phyloP scores from a whole-genome alignment of 352 stramenopile species.

The Phytopythium kandeliae region DNA sequence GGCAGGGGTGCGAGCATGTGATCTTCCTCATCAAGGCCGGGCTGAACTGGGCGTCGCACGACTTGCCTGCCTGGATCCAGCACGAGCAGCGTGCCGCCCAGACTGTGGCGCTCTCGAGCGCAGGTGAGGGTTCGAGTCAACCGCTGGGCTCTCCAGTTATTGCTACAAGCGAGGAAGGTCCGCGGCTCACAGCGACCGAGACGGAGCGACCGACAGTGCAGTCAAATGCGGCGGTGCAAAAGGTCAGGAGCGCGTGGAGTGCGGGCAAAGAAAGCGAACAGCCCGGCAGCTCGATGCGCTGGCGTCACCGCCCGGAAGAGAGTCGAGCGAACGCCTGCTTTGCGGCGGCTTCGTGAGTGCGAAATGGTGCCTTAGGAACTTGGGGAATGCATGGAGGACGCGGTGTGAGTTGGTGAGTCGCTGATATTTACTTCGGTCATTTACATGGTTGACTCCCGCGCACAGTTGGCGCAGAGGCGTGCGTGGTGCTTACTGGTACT shows the following conservation, averaged over 20 bases:
- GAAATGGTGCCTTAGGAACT: neutral
- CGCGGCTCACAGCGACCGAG: neutral
- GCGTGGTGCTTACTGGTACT: conserved; percentile 1
- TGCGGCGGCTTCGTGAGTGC: neutral
- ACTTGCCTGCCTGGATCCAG: conserved; percentile 37
- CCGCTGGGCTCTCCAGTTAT: conserved; percentile 5
- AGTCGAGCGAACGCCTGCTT: neutral
- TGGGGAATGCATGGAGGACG: neutral
- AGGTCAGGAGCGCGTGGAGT: neutral
- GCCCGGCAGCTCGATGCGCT: conserved; percentile 1
- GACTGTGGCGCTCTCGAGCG: neutral
- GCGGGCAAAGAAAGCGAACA: neutral
- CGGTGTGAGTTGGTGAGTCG: neutral
- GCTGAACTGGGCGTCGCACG: conserved; percentile 44
- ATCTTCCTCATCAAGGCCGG: conserved; percentile 54
- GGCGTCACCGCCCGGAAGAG: neutral
- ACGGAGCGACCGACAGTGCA: neutral
- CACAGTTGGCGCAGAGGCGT: neutral
- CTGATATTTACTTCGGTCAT: conserved; percentile 5
- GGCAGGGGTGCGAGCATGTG: conserved; percentile 39
- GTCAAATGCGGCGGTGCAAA: neutral
- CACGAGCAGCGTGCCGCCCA: conserved; percentile 27
- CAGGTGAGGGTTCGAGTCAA: neutral
- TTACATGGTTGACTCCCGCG: conserved; percentile 6
- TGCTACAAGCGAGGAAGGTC: neutral